A percentile compares a stretch with the other conserved stretches of the same genome.
Conservation (phyloP, 2,329 filamentous ascomycete species). For the Dichotomopilus funicola region DNA sequence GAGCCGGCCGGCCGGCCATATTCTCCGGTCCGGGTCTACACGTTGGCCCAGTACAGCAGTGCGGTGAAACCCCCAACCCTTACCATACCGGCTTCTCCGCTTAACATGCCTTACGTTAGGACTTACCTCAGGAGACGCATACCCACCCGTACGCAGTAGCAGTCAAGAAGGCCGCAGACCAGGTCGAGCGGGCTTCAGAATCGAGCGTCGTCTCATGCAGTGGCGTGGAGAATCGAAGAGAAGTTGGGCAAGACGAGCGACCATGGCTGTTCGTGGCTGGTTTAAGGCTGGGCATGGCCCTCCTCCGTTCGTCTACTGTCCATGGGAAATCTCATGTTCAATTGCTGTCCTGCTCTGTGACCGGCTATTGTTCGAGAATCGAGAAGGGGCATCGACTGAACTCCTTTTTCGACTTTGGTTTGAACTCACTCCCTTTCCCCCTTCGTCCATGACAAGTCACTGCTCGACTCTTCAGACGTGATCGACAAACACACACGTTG, state of each 20-base stretch:
- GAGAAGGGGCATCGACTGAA: no score
- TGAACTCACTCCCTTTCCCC: no score
- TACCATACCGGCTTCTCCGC: background rate
- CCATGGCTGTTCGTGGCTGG: conserved; percentile 1
- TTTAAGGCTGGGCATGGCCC: conserved; percentile 10
- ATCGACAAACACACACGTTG: background rate
- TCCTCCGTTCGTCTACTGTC: background rate
- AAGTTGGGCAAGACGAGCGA: background rate
- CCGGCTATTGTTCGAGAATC: background rate
- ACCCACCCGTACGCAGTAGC: background rate
- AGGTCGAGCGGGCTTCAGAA: conserved; percentile 9
- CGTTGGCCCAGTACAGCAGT: conserved; percentile 7
- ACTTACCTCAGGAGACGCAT: no score
- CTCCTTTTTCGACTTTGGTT: no score
- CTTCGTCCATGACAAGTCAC: background rate
- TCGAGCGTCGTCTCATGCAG: background rate
- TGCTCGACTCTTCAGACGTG: conserved; percentile 1
- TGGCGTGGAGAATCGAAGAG: background rate
- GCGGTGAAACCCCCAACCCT: conserved; percentile 5
- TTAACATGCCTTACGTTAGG: background rate
- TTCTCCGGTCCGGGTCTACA: background rate
- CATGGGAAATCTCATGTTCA: background rate
- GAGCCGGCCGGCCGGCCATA: background rate
- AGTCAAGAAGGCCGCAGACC: conserved; percentile 1
- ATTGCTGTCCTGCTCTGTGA: background rate